Evolutionary conservation across 805 yeast genomes (phyloP), one percentile per base, ranked within the genome.

Genomic region (Metahyphopichia silvanorum): DNA sequence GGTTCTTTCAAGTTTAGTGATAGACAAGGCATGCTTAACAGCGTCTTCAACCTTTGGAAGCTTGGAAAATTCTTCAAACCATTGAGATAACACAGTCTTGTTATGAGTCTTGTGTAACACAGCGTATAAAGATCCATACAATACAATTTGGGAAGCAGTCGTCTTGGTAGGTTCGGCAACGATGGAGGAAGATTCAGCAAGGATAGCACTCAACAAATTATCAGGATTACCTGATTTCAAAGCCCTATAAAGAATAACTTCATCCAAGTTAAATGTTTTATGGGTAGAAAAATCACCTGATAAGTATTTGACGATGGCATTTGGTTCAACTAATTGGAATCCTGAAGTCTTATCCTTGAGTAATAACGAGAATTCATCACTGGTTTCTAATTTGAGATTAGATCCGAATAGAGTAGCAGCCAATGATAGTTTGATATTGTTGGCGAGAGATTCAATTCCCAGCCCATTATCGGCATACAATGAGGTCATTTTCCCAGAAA

Each of bases 221-320:
- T 57, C 66, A 21, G 55, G 44, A 16, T 55, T 53, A 37, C 60
- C 51, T 3, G 60, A 31, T 40, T 66, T 64, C 35, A 70, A 46
- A 10, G 69, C 66, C 2, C 57, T 43, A 42, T 66, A 69, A 20
- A 76, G 53, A n/a, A 40, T 39, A 16, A 63, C 51, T 50, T 77
- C 82, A 41, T 73, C 77, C 15, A 59, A 53, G 8, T 52, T 55
- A 27, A 70, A 57, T 11, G 63, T 51, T 9, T 49, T 41, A 17
- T 58, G 48, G 7, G 32, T 45, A 5, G 56, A 35, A 39, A 77
- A 79, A 40, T 77, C 79, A 15, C 63, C 55, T 23, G 76, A 63
- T 40, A 79, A 59, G 47, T 77, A 83, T 53, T 79, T 77, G 40
- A 82, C 79, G 32, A 82, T 77, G 14, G 93, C 79, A 50, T 82